Evolutionary conservation across 2,329 filamentous ascomycete species (phyloP), one percentile per base, ranked within the genome.

Genomic region (Biscogniauxia mediterranea): DNA sequence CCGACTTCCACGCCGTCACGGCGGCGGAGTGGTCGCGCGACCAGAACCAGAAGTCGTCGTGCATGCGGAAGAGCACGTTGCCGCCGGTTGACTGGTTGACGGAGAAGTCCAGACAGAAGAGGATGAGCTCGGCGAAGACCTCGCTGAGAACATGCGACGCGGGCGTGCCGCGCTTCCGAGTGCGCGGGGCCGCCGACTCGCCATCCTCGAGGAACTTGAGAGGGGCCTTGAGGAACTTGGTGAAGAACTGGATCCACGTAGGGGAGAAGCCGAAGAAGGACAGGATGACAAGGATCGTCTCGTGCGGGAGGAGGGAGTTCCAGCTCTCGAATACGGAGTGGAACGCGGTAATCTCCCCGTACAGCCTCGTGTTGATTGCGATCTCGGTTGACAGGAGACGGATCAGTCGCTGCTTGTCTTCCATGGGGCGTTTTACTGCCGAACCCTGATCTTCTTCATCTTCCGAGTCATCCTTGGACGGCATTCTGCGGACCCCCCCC

Each of bases 21-120:
- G 82, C 83, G 2, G 75, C 77, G 2, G 75, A 64, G 54, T 86
- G 81, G 5, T 84, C 78, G 8, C 82, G 81, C 65, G 78, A 68
- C 86, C 86, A 89, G 69, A 89, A 86, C 87, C 86, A 90, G 56
- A 89, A 78, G 64, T 89, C 86, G 64, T 89, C 87, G 56, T 88
- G 82, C 46, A 89, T 77, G 13, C 88, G 83, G 70, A 87, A 87
- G 11, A 89, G 72, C n/a, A 80, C 76, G 1, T 76, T 75, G 0
- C 85, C 85, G 5, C 73, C 67, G 0, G 86, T 85, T 1, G 76
- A 74, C 61, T 84, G 81, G 60, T 89, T 89, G 59, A 90, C 80
- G 0, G 86, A 79, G 67, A 85, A 86, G 68, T 90, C 88, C 66
- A 90, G 81, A 61, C 84, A 86, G 68, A 90, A 90, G 0, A 90